Evolutionary conservation across 2,329 filamentous ascomycete genomes (phyloP).

Genomic region (Monascus ruber): DNA sequence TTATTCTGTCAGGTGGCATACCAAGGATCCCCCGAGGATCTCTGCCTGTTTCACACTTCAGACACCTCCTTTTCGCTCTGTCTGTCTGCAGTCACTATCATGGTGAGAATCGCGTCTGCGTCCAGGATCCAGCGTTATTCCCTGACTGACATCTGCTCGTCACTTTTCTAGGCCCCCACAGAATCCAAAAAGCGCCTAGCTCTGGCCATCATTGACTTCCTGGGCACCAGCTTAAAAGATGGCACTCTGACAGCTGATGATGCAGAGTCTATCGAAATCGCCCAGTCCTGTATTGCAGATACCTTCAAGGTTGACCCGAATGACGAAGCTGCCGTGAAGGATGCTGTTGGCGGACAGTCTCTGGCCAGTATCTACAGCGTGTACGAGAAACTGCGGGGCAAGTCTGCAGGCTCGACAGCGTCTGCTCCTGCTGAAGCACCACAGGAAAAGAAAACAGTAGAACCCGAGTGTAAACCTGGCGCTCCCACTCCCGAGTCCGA

Average conservation of each 20-base stretch:
- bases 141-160: background rate
- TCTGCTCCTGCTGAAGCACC: constrained; percentile 18
- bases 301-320: constrained; percentile 88
- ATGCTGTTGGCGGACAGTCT: constrained; percentile 75
- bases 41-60: too few species aligned
- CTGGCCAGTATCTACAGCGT: constrained; percentile 86
- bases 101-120: background rate
- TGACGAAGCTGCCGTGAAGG: constrained; percentile 58
- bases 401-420: constrained; percentile 38
- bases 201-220: constrained; percentile 94
- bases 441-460: constrained; percentile 29
- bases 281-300: constrained; percentile 86
- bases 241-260: constrained; percentile 83
- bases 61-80: background rate
- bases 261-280: constrained; percentile 86
- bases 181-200: constrained; percentile 75
- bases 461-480: constrained; percentile 24
- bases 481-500: constrained; percentile 61
- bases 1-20: too few species aligned
- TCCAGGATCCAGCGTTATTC: background rate
- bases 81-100: background rate
- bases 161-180: constrained; percentile 23
- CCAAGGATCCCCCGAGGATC: too few species aligned
- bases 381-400: constrained; percentile 85
- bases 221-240: constrained; percentile 70